These are phyloP conservation scores for Lactuca sativa DNA, from an alignment of 129 eudicot genomes.

Conservation along the genomic window DNA sequence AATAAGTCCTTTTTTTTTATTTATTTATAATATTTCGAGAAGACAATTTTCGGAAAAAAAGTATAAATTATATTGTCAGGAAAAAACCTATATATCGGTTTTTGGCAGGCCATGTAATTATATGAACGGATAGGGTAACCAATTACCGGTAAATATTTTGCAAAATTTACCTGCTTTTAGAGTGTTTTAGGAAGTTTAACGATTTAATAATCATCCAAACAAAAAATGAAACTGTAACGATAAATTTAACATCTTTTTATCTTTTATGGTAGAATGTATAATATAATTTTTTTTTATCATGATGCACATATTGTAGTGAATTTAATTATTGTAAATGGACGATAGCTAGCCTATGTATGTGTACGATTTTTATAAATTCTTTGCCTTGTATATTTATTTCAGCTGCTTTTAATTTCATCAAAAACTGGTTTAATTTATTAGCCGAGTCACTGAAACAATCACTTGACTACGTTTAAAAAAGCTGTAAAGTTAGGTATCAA, in stretches of 20 bases:
- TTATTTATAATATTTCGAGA: no score
- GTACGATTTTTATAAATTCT: background rate
- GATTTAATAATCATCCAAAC: no score
- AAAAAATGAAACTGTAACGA: no score
- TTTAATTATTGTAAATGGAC: background rate
- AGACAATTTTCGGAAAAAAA: no score
- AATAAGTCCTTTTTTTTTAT: background rate
- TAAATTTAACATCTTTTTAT: no score
- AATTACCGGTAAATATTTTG: background rate
- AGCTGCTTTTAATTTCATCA: no score
- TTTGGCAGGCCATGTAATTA: no score
- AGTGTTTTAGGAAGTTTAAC: background rate
- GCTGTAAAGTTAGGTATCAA: conserved; percentile 3
- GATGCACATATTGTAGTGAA: background rate
- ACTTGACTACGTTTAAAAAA: no score
- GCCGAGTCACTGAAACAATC: no score
- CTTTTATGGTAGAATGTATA: background rate
- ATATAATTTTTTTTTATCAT: no score
- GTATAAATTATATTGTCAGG: background rate
- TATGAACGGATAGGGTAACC: no score
- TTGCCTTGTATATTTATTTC: background rate
- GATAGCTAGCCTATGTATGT: background rate
- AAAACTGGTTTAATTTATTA: background rate
- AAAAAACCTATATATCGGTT: no score
- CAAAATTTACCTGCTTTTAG: background rate